These are phyloP conservation scores for Neltuma alba DNA, from an alignment of 306 rosid genomes.

Conservation along the genomic window DNA sequence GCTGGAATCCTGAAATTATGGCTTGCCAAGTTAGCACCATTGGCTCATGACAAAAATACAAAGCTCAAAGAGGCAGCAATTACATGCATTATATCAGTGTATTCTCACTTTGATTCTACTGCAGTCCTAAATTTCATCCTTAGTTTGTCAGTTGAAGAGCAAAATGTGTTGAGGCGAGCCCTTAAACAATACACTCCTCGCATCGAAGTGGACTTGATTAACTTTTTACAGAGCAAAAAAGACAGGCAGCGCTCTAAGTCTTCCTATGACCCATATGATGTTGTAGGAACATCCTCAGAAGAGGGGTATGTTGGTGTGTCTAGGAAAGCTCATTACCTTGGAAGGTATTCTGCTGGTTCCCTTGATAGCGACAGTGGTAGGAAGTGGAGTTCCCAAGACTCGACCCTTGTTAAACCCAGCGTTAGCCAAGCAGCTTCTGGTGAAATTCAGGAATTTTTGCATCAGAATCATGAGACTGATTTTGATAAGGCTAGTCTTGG, in stretches of 20 bases:
- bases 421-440: conserved; percentile 65
- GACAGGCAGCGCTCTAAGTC: conserved; percentile 85
- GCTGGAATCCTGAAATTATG: conserved; percentile 92
- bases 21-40: conserved; percentile 91
- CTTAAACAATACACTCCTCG: conserved; percentile 96
- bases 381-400: conserved; percentile 96
- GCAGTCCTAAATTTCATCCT: conserved; percentile 92
- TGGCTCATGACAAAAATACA: conserved; percentile 89
- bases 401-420: conserved; percentile 55
- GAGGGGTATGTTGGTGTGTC: conserved; percentile 79
- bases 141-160: conserved; percentile 96
- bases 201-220: conserved; percentile 97
- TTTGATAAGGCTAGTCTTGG: conserved; percentile 49
- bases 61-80: conserved; percentile 95
- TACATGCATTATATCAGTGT: conserved; percentile 95
- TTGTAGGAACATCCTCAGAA: conserved; percentile 96
- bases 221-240: conserved; percentile 91
- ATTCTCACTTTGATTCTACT: conserved; percentile 82
- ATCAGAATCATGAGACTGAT: conserved; percentile 67
- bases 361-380: conserved; percentile 79
- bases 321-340: conserved; percentile 71
- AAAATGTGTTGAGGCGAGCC: conserved; percentile 95
- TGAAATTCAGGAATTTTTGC: conserved; percentile 55
- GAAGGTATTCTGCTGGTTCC: conserved; percentile 96
- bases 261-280: conserved; percentile 92